Evolutionary conservation across 148 eudicot species (phyloP).

Genomic region (Dysphania ambrosioides): DNA sequence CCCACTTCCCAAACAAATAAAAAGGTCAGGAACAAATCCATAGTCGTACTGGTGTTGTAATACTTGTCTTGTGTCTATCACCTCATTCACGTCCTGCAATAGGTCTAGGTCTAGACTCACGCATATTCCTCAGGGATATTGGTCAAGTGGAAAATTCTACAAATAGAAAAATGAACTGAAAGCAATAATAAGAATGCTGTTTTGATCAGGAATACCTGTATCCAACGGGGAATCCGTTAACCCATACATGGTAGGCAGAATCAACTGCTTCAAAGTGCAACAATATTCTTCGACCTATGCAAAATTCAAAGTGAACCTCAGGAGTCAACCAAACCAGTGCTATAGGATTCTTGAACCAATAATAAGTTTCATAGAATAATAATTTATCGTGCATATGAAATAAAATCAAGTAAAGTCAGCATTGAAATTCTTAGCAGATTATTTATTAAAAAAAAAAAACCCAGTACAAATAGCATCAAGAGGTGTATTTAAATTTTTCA

Average conservation of each 20-base stretch:
- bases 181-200: not conserved
- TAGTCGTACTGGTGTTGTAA: not conserved
- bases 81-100: not conserved
- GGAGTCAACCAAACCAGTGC: not conserved
- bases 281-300: conserved; percentile 79
- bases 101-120: not conserved
- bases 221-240: conserved; percentile 80
- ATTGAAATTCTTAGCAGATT: not conserved
- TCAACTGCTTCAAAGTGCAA: conserved; percentile 95
- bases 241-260: conserved; percentile 89
- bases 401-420: not conserved
- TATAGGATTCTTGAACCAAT: too few relatives aligned
- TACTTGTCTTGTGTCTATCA: not conserved
- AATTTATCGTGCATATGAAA: not conserved
- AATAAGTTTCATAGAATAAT: not conserved
- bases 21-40: not conserved
- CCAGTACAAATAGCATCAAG: not conserved
- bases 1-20: not conserved
- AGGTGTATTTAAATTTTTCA: not conserved
- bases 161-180: conserved; percentile 14
- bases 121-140: too few relatives aligned
- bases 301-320: conserved; percentile 22
- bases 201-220: conserved; percentile 57
- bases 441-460: not conserved
- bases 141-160: not conserved